Percentiles rank a stretch among this genome's conserved stretches.
Evolutionary conservation across 1,284 basidiomycete species (phyloP).

Genomic region (Pseudozyma sp.): DNA sequence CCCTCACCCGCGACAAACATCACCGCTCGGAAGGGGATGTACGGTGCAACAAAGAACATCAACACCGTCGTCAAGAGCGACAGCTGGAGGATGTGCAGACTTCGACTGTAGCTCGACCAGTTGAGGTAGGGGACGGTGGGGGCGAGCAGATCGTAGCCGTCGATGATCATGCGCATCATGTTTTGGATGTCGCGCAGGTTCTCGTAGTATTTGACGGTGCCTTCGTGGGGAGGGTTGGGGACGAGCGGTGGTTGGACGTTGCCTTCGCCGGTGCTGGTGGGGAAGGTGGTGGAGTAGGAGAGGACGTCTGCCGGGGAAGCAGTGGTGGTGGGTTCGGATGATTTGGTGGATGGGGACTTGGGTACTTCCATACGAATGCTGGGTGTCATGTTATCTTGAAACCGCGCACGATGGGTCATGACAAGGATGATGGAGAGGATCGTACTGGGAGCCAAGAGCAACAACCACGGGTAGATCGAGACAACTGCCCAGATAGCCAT

Average conservation of each 20-base stretch:
- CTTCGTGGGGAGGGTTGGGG: slow-evolving; percentile 65
- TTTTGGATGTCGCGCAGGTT: slow-evolving; percentile 69
- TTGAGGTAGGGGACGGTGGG: slow-evolving; percentile 66
- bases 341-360: slow-evolving; percentile 31
- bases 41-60: slow-evolving; percentile 63
- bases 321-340: slow-evolving; percentile 1
- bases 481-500: slow-evolving; percentile 67
- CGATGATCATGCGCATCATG: slow-evolving; percentile 68
- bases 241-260: slow-evolving; percentile 47
- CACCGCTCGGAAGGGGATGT: slow-evolving; percentile 59
- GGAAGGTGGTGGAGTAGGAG: slow-evolving; percentile 38
- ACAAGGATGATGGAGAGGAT: slow-evolving; percentile 63
- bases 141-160: slow-evolving; percentile 63
- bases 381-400: slow-evolving; percentile 49
- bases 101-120: slow-evolving; percentile 66
- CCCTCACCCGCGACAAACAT: slow-evolving; percentile 66
- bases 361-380: slow-evolving; percentile 38
- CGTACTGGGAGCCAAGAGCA: slow-evolving; percentile 58
- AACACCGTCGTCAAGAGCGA: slow-evolving; percentile 57
- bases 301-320: slow-evolving; percentile 26
- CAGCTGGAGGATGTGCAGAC: slow-evolving; percentile 63
- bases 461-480: slow-evolving; percentile 60
- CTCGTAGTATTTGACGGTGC: slow-evolving; percentile 64
- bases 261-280: slow-evolving; percentile 38
- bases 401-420: slow-evolving; percentile 55